Base-by-base conservation (phyloP, 805 yeast species). In the Cyberlindnera petersonii region DNA sequence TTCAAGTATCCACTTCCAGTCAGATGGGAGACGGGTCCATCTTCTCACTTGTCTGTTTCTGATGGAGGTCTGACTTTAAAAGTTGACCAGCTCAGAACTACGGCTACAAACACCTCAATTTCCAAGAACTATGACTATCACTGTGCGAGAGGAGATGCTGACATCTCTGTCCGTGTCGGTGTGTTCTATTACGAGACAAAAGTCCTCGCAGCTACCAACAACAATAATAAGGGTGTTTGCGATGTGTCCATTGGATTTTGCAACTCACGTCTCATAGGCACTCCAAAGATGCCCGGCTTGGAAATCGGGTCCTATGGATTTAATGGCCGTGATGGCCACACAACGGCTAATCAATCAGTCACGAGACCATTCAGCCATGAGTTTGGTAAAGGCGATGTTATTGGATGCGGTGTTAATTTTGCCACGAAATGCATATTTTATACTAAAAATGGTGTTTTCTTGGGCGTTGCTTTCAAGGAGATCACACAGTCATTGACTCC, bases 341-440 rank as follows among this genome's bases (percentile, higher is more conserved):
- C 66, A 11, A 53, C 56, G 23, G 58, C 64, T 18, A 58, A 66
- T 35, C 69, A 66, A 33, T 64, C 66, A 10, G 56, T 64, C 4
- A 60, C 66, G 13, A 64, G 63, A 30, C 64, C 60, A 18, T 69
- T 64, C 35, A 68, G 68, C 2, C 68, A 71, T 28, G 61, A 56
- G 22, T 80, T 73, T 56, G 75, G 79, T 0, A 55, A 63, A 24
- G 72, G 72, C 17, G 96, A 87, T 59, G 66, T 74, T 3, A 71
- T 89, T 46, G 97, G 97, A 0, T 82, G 89, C 59, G 96, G 96
- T 5, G 71, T 87, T 18, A 82, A 88, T 63, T 82, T 75, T 50
- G 65, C 72, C 13, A 75, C 74, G 28, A 71, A 75, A 29, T 63
- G 78, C 0, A 70, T 86, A 3, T 89, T 88, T 51, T 76, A 77